Evolutionary conservation across 495 filamentous ascomycete species (phyloP).

Genomic region (Pseudomonodictys pantanalensis): DNA sequence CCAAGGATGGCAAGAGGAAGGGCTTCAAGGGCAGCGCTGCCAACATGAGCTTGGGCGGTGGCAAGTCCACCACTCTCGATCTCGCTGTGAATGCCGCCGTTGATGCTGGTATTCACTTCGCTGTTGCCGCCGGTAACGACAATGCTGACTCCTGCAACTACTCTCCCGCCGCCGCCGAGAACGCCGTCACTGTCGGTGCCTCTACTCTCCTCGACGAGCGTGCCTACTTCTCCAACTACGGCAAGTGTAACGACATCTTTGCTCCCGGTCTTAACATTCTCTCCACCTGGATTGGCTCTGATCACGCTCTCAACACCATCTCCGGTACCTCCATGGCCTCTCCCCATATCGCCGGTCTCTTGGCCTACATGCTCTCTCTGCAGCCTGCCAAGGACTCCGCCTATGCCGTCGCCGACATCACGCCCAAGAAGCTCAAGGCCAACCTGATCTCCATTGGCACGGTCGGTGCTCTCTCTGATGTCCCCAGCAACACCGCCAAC

Average conservation of each 20-base stretch:
- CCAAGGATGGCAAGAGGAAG: slow-evolving; percentile 82
- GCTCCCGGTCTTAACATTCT: slow-evolving; percentile 94
- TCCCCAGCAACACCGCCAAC: slow-evolving; percentile 80
- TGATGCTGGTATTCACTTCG: slow-evolving; percentile 86
- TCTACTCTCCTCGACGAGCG: slow-evolving; percentile 91
- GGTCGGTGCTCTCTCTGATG: slow-evolving; percentile 71
- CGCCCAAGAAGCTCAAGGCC: slow-evolving; percentile 90
- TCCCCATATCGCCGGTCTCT: slow-evolving; percentile 91
- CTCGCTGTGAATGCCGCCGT: slow-evolving; percentile 92
- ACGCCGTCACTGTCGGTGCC: slow-evolving; percentile 94
- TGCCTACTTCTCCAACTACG: slow-evolving; percentile 99
- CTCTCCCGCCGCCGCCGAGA: slow-evolving; percentile 91
- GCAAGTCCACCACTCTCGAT: slow-evolving; percentile 87
- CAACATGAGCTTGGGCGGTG: slow-evolving; percentile 98
- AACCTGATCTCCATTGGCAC: slow-evolving; percentile 83
- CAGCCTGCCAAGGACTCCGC: slow-evolving; percentile 85
- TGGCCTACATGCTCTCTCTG: slow-evolving; percentile 96
- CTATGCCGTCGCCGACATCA: slow-evolving; percentile 83
- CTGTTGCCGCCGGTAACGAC: slow-evolving; percentile 97
- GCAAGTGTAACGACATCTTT: slow-evolving; percentile 99
- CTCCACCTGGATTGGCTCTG: slow-evolving; percentile 96
- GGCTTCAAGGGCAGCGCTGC: slow-evolving; percentile 97
- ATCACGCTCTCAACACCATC: slow-evolving; percentile 93
- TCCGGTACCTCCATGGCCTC: slow-evolving; percentile 99
- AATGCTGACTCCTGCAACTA: slow-evolving; percentile 99